Conservation (phyloP, 805 yeast genomes). For the Candida alai region DNA sequence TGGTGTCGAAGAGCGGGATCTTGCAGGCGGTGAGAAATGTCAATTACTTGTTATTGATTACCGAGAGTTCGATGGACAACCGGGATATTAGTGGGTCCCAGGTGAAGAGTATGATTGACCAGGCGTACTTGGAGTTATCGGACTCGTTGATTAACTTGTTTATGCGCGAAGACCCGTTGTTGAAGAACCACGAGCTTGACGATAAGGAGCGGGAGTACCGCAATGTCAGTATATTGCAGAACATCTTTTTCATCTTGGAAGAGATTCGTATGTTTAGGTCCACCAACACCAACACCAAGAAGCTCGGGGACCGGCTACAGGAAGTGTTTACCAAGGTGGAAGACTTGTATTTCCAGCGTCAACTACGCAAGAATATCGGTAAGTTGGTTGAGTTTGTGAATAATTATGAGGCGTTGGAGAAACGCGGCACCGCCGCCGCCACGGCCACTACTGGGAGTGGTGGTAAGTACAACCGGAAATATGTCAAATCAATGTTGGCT, state of each 20-base stretch:
- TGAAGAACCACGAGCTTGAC: conserved; percentile 41
- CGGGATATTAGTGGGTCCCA: conserved; percentile 15
- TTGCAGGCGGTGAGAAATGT: conserved; percentile 31
- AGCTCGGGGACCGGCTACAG: conserved; percentile 22
- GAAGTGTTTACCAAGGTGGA: conserved; percentile 25
- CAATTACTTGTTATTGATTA: conserved; percentile 27
- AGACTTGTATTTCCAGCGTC: conserved; percentile 29
- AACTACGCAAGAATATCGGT: conserved; percentile 52
- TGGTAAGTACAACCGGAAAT: conserved; percentile 58
- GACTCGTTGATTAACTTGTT: conserved; percentile 34
- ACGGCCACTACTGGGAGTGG: too few species aligned
- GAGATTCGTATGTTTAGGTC: conserved; percentile 21
- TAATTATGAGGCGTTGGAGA: conserved; percentile 53
- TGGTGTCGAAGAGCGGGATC: conserved; percentile 35
- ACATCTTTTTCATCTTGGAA: conserved; percentile 32
- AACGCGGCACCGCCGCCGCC: conserved; percentile 47
- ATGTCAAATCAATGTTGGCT: conserved; percentile 52
- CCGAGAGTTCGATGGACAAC: conserved; percentile 32
- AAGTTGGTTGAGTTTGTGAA: conserved; percentile 62
- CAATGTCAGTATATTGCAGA: conserved; percentile 39
- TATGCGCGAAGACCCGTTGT: conserved; percentile 39
- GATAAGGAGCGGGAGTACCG: conserved; percentile 40
- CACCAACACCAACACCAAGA: conserved; percentile 19
- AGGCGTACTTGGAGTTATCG: conserved; percentile 30
- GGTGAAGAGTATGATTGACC: conserved; percentile 22